Evolutionary conservation across 495 filamentous ascomycete species (phyloP).

Genomic region (Evernia prunastri): DNA sequence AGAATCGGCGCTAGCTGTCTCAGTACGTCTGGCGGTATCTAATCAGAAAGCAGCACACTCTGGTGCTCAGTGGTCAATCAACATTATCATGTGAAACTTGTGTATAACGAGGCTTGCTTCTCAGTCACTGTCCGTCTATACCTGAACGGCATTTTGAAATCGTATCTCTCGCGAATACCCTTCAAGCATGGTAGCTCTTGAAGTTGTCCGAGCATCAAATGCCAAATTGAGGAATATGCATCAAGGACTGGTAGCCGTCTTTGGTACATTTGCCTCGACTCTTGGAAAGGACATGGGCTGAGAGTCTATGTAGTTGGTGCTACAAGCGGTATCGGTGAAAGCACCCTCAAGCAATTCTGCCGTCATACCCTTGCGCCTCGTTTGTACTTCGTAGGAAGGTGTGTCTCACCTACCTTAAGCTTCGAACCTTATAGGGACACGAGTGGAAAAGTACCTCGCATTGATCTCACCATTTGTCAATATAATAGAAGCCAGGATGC

Average conservation of each 20-base stretch:
- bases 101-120: too few species aligned
- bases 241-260: slow-evolving; percentile 47
- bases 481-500: slow-evolving; percentile 28
- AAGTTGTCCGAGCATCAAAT: slow-evolving; percentile 38
- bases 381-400: slow-evolving; percentile 35
- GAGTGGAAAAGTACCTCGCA: too few species aligned
- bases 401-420: background rate
- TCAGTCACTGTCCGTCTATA: too few species aligned
- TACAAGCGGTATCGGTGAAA: slow-evolving; percentile 39
- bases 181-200: slow-evolving; percentile 39
- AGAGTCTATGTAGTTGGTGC: slow-evolving; percentile 34
- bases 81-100: too few species aligned
- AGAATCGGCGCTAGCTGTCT: background rate
- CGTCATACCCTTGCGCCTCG: slow-evolving; percentile 29
- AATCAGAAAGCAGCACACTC: background rate
- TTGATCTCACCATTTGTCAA: background rate
- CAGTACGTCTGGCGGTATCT: background rate
- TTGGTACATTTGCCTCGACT: slow-evolving; percentile 33
- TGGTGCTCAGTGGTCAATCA: too few species aligned
- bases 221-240: slow-evolving; percentile 37
- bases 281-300: background rate
- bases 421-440: background rate
- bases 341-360: slow-evolving; percentile 32
- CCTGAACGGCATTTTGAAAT: too few species aligned
- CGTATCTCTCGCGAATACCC: background rate